A percentile compares a stretch with the other conserved stretches of the same genome.
phyloP scores from a whole-genome alignment of 441 rosid species.

The Gossypium schwendimanii region DNA sequence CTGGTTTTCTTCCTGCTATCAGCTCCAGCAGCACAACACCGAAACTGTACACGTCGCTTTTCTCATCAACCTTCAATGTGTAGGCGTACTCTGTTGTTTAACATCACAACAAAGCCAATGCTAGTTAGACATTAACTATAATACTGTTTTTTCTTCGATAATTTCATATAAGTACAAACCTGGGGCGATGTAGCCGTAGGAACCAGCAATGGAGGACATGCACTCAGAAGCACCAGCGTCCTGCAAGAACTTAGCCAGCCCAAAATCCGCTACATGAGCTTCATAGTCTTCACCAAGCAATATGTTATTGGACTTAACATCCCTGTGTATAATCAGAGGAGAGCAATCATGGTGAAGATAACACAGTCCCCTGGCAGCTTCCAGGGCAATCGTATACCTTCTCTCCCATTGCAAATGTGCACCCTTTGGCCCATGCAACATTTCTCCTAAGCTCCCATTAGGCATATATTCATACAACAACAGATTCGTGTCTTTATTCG shows the following conservation, averaged over 20 bases:
- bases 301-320: slow-evolving; percentile 80
- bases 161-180: slow-evolving; percentile 30
- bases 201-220: slow-evolving; percentile 85
- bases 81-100: slow-evolving; percentile 65
- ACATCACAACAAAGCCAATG: neutral
- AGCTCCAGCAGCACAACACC: slow-evolving; percentile 81
- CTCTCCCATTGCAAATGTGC: slow-evolving; percentile 80
- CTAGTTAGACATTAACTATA: neutral
- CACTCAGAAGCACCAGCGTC: slow-evolving; percentile 78
- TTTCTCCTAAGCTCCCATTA: too few species aligned
- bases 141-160: too few species aligned
- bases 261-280: slow-evolving; percentile 91
- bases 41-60: slow-evolving; percentile 86
- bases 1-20: slow-evolving; percentile 71
- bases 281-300: slow-evolving; percentile 71
- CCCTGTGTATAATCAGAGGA: slow-evolving; percentile 80
- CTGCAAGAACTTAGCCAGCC: slow-evolving; percentile 81
- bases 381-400: slow-evolving; percentile 57
- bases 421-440: slow-evolving; percentile 63
- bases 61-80: slow-evolving; percentile 79
- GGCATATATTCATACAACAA: slow-evolving; percentile 47
- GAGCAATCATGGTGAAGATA: slow-evolving; percentile 90
- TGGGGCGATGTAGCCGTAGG: slow-evolving; percentile 95
- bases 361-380: slow-evolving; percentile 76
- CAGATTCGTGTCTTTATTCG: slow-evolving; percentile 77